Conservation (phyloP, 495 filamentous ascomycete species). For the Platismatia glauca region DNA sequence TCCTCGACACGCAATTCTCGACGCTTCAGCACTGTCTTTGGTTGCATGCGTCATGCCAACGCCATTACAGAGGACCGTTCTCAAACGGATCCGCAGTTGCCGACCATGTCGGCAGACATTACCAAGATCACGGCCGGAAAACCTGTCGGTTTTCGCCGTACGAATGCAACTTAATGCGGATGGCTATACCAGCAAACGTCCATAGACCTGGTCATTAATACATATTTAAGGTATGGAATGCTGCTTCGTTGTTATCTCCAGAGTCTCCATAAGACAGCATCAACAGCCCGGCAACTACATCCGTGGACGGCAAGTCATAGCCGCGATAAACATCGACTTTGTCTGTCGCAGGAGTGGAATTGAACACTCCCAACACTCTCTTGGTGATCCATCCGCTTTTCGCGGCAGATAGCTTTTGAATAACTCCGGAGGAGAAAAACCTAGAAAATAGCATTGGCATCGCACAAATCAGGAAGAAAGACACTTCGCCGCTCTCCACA, state of each 20-base stretch:
- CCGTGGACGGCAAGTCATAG: conserved; percentile 15
- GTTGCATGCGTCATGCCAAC: too few relatives aligned
- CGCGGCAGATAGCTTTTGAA: too few relatives aligned
- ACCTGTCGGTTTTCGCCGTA: too few relatives aligned
- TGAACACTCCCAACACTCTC: conserved; percentile 15
- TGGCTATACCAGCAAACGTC: conserved; percentile 58
- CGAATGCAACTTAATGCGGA: conserved; percentile 40
- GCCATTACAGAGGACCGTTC: too few relatives aligned
- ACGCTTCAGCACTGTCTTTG: too few relatives aligned
- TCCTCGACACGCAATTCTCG: too few relatives aligned
- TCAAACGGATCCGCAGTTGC: too few relatives aligned
- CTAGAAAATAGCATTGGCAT: too few relatives aligned
- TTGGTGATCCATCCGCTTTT: not conserved
- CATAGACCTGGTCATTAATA: conserved; percentile 29
- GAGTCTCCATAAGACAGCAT: conserved; percentile 17
- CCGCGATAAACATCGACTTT: conserved; percentile 15
- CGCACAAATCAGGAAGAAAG: too few relatives aligned
- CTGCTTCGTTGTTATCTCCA: conserved; percentile 20
- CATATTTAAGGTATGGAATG: not conserved
- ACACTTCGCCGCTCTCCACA: not conserved
- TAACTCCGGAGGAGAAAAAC: too few relatives aligned
- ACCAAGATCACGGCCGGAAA: too few relatives aligned
- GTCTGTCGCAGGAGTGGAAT: conserved; percentile 16
- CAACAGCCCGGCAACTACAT: conserved; percentile 15
- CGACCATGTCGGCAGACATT: too few relatives aligned